Conservation (phyloP, 2,329 filamentous ascomycete genomes). For the Ophiocordyceps camponoti-saundersi region DNA sequence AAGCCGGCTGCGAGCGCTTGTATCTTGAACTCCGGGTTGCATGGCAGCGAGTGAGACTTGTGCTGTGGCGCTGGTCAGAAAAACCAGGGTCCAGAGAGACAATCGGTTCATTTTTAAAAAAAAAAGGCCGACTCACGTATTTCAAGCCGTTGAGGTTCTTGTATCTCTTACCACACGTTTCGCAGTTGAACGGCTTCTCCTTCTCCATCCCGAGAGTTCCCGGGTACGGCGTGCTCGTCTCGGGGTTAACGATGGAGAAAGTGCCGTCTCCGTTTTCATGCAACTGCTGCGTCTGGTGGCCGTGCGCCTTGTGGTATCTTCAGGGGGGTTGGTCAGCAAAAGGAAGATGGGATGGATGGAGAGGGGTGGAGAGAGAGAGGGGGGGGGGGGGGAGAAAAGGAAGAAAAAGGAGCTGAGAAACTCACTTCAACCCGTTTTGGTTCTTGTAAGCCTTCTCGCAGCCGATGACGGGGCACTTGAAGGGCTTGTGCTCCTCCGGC, state of each 20-base stretch:
- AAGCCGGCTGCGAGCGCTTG: conserved; percentile 26
- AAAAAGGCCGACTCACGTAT: conserved; percentile 42
- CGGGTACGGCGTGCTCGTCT: conserved; percentile 85
- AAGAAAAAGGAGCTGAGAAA: conserved; percentile 4
- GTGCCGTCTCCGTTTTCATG: conserved; percentile 95
- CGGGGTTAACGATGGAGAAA: conserved; percentile 94
- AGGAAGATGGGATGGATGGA: too few species aligned
- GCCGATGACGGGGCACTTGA: conserved; percentile 92
- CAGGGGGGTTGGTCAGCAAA: neutral
- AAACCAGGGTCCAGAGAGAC: too few species aligned
- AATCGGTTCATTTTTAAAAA: too few species aligned
- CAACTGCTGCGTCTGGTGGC: conserved; percentile 89
- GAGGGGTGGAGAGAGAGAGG: neutral
- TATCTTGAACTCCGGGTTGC: conserved; percentile 61
- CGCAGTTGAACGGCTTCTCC: conserved; percentile 96
- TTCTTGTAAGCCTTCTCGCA: conserved; percentile 99
- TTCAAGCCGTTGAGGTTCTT: conserved; percentile 98
- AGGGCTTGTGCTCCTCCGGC: conserved; percentile 90
- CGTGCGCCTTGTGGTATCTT: conserved; percentile 62
- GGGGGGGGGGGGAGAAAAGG: neutral
- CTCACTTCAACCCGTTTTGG: conserved; percentile 91
- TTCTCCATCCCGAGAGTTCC: conserved; percentile 99
- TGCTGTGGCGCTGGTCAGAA: conserved; percentile 29
- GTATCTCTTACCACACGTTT: conserved; percentile 93
- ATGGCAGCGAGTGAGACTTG: conserved; percentile 72